phyloP scores from a whole-genome alignment of 2,329 filamentous ascomycete genomes.

The Sporothrix brunneoviolacea region DNA sequence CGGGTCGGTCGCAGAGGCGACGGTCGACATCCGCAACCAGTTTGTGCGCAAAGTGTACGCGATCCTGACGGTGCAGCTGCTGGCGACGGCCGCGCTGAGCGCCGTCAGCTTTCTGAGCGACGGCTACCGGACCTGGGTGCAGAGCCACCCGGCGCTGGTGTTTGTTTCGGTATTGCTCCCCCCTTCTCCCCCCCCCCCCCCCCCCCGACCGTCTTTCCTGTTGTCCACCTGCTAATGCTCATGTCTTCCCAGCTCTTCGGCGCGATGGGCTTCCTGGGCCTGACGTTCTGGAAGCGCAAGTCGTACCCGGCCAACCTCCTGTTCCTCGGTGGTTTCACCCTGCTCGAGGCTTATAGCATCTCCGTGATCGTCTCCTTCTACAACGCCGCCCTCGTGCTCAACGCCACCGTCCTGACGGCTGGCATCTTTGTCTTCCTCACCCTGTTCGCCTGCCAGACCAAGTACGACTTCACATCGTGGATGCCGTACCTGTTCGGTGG shows the following conservation, averaged over 20 bases:
- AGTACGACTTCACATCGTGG: constrained; percentile 98
- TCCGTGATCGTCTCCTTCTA: constrained; percentile 91
- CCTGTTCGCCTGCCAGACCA: constrained; percentile 90
- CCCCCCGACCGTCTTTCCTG: background rate
- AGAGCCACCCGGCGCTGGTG: constrained; percentile 74
- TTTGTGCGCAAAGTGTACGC: constrained; percentile 97
- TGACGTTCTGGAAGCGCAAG: constrained; percentile 94
- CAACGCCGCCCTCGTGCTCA: constrained; percentile 73
- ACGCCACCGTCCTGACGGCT: constrained; percentile 82
- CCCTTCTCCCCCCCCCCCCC: background rate
- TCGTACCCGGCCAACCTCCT: constrained; percentile 91
- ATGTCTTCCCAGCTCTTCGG: constrained; percentile 63
- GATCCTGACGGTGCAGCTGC: constrained; percentile 90
- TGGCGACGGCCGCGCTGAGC: constrained; percentile 75
- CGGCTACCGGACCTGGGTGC: constrained; percentile 80
- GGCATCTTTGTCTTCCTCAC: constrained; percentile 75
- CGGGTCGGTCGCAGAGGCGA: constrained; percentile 86
- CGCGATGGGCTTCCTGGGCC: constrained; percentile 73
- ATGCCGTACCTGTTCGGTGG: constrained; percentile 89
- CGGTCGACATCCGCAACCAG: constrained; percentile 91
- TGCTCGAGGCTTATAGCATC: constrained; percentile 88
- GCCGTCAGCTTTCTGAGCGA: constrained; percentile 77
- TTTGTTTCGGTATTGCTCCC: constrained; percentile 59
- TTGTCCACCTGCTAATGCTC: background rate
- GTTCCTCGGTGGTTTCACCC: constrained; percentile 85